These are phyloP conservation scores for Bolboschoenus planiculmis DNA, from an alignment of 176 grass and related monocot genomes.

Conservation along the genomic window DNA sequence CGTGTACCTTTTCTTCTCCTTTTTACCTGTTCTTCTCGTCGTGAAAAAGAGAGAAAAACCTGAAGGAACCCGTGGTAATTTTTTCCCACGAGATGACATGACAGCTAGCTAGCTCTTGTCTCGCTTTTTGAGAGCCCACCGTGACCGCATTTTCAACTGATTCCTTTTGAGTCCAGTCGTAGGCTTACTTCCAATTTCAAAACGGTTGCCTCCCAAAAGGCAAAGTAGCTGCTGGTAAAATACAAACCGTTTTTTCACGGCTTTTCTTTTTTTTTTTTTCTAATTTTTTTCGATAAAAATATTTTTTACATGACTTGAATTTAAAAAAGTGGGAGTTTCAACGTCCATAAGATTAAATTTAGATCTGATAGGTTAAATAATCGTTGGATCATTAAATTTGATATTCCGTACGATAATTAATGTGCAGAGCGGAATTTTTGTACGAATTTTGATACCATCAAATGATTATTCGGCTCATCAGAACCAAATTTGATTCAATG, in stretches of 20 bases:
- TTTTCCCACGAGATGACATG: neutral
- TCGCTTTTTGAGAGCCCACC: neutral
- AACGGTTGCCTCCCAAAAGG: neutral
- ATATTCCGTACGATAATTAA: no score
- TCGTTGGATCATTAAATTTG: no score
- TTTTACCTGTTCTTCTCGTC: neutral
- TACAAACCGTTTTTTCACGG: neutral
- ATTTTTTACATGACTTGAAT: no score
- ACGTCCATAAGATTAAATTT: no score
- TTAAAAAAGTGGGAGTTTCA: no score
- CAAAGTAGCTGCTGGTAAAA: neutral
- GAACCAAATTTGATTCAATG: no score
- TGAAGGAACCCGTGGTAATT: neutral
- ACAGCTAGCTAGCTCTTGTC: conserved; percentile 1
- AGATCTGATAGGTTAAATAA: no score
- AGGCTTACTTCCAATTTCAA: neutral
- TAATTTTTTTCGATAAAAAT: no score
- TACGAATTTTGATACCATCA: no score
- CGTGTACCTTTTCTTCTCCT: neutral
- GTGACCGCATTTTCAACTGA: neutral
- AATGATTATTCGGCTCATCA: no score
- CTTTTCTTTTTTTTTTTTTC: neutral
- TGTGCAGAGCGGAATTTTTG: no score
- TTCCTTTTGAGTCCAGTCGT: neutral
- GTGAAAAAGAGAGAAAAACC: neutral